These are phyloP conservation scores for Drosera capensis DNA, from an alignment of 148 eudicot genomes.

Conservation along the genomic window DNA sequence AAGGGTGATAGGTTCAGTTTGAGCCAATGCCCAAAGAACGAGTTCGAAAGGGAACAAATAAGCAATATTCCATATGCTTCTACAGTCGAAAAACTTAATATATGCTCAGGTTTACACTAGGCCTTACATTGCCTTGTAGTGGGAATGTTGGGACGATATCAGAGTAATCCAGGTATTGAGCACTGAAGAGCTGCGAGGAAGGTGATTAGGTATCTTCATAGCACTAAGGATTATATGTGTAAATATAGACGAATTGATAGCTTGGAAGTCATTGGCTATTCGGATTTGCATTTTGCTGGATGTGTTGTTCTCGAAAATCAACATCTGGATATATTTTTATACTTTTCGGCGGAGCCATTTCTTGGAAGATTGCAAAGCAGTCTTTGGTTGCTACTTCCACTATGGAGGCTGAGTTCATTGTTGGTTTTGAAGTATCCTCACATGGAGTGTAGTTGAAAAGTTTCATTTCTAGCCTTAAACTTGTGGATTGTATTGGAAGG, in stretches of 20 bases:
- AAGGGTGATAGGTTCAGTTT: no score
- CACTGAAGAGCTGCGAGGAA: not conserved
- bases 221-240: not conserved
- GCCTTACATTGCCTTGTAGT: not conserved
- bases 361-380: not conserved
- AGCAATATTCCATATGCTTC: not conserved
- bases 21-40: no score
- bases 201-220: not conserved
- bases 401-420: no score
- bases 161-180: no score
- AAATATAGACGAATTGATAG: not conserved
- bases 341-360: not conserved
- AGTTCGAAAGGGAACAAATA: no score
- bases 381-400: no score
- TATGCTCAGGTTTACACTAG: not conserved
- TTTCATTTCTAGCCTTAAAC: constrained; percentile 5
- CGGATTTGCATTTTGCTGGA: not conserved
- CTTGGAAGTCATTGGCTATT: not conserved
- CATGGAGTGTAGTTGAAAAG: constrained; percentile 3
- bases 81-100: not conserved
- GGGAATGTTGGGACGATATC: not conserved
- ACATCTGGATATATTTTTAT: not conserved
- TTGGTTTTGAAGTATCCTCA: no score
- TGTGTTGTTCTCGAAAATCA: not conserved
- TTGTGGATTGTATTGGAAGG: constrained; percentile 3